Evolutionary conservation across 2,329 filamentous ascomycete species (phyloP).

Genomic region (Pseudodiploospora longispora): DNA sequence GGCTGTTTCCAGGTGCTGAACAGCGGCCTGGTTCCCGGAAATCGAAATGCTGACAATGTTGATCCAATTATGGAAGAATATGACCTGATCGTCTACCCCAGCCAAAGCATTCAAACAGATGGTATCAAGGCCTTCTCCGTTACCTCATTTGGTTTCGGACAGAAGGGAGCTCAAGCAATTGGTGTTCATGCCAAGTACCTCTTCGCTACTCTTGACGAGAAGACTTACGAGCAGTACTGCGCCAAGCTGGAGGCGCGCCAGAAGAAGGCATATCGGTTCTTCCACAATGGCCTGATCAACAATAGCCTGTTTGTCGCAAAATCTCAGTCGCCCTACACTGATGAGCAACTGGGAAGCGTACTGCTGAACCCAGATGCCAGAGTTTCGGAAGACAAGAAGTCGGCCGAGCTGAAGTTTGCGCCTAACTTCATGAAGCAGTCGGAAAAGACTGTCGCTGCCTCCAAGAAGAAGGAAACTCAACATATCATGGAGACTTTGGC

Average conservation of each 20-base stretch:
- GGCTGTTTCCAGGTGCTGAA: constrained; percentile 94
- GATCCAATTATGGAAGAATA: constrained; percentile 96
- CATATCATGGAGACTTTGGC: constrained; percentile 73
- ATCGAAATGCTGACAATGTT: constrained; percentile 96
- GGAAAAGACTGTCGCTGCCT: constrained; percentile 42
- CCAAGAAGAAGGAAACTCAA: constrained; percentile 55
- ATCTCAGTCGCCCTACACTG: constrained; percentile 79
- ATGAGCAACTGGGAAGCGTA: constrained; percentile 76
- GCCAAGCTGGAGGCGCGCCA: constrained; percentile 85
- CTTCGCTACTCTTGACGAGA: constrained; percentile 84
- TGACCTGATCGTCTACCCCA: constrained; percentile 96
- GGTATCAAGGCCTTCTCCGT: constrained; percentile 98
- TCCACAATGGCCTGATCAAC: constrained; percentile 97
- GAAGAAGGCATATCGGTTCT: constrained; percentile 98
- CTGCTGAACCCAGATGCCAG: constrained; percentile 92
- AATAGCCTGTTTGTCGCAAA: constrained; percentile 97
- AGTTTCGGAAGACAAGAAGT: constrained; percentile 80
- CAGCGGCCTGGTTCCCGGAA: constrained; percentile 86
- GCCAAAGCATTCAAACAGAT: constrained; percentile 90
- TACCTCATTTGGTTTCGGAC: constrained; percentile 97
- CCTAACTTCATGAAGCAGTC: constrained; percentile 58
- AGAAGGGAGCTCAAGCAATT: constrained; percentile 96
- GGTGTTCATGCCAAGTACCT: constrained; percentile 96
- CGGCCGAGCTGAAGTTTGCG: constrained; percentile 67
- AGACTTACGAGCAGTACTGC: constrained; percentile 74